Conservation (phyloP, 2,329 filamentous ascomycete species). For the Parastagonospora nodorum region DNA sequence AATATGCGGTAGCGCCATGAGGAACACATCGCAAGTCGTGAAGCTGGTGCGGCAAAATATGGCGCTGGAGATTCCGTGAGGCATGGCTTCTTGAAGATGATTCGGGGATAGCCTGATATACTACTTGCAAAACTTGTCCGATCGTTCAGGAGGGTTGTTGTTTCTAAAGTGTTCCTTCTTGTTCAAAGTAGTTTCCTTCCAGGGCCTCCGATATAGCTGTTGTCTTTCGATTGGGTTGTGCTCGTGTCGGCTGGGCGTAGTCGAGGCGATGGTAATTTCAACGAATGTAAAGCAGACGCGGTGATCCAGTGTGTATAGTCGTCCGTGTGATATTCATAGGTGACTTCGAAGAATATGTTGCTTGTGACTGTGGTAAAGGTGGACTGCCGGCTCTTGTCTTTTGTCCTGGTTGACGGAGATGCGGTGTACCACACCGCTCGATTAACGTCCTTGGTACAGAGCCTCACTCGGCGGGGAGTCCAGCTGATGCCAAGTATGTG, state of each 20-base stretch:
- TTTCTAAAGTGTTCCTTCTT: no score
- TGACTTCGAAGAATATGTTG: conserved; percentile 1
- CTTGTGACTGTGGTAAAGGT: background rate
- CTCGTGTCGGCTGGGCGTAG: background rate
- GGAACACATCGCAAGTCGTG: conserved; percentile 41
- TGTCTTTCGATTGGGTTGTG: no score
- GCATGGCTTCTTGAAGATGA: conserved; percentile 27
- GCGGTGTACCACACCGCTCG: conserved; percentile 25
- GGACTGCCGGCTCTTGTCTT: background rate
- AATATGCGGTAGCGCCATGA: conserved; percentile 35
- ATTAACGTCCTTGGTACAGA: background rate
- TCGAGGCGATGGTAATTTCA: background rate
- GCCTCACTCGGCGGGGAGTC: background rate
- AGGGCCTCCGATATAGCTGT: no score
- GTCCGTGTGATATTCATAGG: conserved; percentile 10
- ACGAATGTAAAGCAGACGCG: conserved; percentile 8
- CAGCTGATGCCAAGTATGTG: background rate
- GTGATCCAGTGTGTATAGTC: conserved; percentile 2
- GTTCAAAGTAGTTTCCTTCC: no score
- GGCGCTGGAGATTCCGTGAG: conserved; percentile 31
- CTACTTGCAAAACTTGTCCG: background rate
- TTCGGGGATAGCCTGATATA: no score
- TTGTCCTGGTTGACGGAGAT: background rate
- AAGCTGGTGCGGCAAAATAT: conserved; percentile 40
- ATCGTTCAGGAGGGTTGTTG: background rate